Base-by-base conservation (phyloP, 305 asterid species). In the Caryopteris hybrid region DNA sequence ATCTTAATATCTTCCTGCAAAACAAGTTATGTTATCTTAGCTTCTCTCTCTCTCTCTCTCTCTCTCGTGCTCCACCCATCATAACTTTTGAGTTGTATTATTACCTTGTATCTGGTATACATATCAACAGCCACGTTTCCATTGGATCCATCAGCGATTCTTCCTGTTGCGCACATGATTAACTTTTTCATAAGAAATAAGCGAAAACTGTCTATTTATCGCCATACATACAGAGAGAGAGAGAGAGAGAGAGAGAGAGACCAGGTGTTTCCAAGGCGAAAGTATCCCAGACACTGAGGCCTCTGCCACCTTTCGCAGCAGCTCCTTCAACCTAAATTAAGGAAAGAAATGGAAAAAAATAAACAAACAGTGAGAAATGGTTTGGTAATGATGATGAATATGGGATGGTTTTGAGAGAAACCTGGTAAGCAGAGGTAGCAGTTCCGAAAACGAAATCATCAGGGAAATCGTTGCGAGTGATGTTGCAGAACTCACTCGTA, bases 241-340 rank as follows among this genome's bases (percentile, higher is more conserved):
- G 2, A 4, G 4, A 25, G 16, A 41, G 47, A 33, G 59, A 29
- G 43, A 39, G 51, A 16, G 21, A n/a, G 52, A 13, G 38, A 56
- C 75, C 62, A 29, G 68, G 72, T 8, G 56, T 55, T 3, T 21
- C 33, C 6, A 48, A 18, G 47, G 76, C 29, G 33, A 72, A 64
- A 33, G 1, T 12, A 66, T 73, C 77, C 77, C 77, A 73, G 0
- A 14, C 39, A 18, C 68, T 73, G 5, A 10, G 39, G 34, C 77
- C 72, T 57, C 66, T 56, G 2, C 72, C 72, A 42, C 61, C 77
- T 23, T 46, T 13, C 7, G 21, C 6, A 23, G 66, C 70, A n/a
- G 21, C 72, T 5, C 77, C 77, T 55, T 72, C 77, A 47, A 10
- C 3, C 76, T 71, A 48, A 8, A 63, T 22, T 27, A 5, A 10